Percentiles rank a stretch among this genome's conserved stretches.
Evolutionary conservation across 1,284 basidiomycete species (phyloP).

Genomic region (Ustilago xerochloae): DNA sequence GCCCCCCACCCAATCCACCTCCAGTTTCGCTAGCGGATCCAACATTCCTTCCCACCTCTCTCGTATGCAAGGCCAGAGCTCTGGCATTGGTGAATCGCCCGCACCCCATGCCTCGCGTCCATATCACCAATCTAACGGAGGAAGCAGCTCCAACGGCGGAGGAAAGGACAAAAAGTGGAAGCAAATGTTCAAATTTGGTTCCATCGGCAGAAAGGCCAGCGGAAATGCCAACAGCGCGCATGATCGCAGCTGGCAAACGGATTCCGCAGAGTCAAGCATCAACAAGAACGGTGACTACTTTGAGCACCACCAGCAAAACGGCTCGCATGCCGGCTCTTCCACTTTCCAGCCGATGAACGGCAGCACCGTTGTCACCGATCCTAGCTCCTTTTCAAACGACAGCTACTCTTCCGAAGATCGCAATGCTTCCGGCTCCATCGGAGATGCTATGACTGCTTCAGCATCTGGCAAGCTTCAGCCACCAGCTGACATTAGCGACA

Average conservation of each 20-base stretch:
- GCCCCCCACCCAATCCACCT: constrained; percentile 37
- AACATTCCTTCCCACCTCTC: constrained; percentile 34
- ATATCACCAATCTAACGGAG: constrained; percentile 17
- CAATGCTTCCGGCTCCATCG: constrained; percentile 38
- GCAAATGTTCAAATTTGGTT: constrained; percentile 64
- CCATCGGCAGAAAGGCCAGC: constrained; percentile 54
- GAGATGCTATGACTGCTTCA: constrained; percentile 40
- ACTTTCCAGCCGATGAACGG: constrained; percentile 57
- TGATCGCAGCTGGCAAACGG: constrained; percentile 37
- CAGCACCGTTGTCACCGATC: constrained; percentile 57
- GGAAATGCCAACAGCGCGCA: constrained; percentile 12
- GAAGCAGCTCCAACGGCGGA: constrained; percentile 15
- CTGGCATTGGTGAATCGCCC: constrained; percentile 48
- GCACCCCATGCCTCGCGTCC: constrained; percentile 19
- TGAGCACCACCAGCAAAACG: constrained; percentile 19
- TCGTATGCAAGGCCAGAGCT: constrained; percentile 25
- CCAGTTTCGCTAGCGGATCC: constrained; percentile 44
- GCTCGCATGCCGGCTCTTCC: constrained; percentile 29
- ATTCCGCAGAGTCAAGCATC: constrained; percentile 25
- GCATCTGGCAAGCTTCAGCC: constrained; percentile 49
- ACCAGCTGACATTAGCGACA: constrained; percentile 36
- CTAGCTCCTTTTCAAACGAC: constrained; percentile 60
- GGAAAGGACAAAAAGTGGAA: constrained; percentile 66
- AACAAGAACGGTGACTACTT: constrained; percentile 31
- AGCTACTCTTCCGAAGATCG: constrained; percentile 54